Evolutionary conservation across 2,329 filamentous ascomycete species (phyloP).

Genomic region (Rutstroemia sp.): DNA sequence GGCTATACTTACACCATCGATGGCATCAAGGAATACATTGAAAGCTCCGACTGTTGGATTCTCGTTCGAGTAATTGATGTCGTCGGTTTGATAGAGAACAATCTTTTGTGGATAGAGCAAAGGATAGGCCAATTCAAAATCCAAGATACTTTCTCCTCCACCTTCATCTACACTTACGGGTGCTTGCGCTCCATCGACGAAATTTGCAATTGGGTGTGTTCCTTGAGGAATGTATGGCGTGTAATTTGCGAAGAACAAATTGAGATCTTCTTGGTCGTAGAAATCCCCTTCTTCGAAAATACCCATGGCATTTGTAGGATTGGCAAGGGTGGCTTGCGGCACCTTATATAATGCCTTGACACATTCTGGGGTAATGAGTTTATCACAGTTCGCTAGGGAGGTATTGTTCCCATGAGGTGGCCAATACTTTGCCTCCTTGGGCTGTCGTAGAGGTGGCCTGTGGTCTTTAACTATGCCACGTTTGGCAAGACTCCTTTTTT

Average conservation of each 20-base stretch:
- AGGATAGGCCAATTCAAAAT: slow-evolving; percentile 39
- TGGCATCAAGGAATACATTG: slow-evolving; percentile 11
- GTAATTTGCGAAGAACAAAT: slow-evolving; percentile 40
- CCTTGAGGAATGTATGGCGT: slow-evolving; percentile 29
- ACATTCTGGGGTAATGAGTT: slow-evolving; percentile 49
- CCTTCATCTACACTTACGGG: slow-evolving; percentile 11
- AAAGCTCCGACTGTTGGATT: background rate
- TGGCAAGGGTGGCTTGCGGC: slow-evolving; percentile 31
- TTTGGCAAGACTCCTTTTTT: slow-evolving; percentile 19
- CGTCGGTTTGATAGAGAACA: slow-evolving; percentile 37
- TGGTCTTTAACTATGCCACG: slow-evolving; percentile 1
- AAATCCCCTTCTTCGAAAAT: slow-evolving; percentile 45
- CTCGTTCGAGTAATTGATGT: slow-evolving; percentile 16
- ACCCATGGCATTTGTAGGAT: slow-evolving; percentile 40
- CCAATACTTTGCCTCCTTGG: background rate
- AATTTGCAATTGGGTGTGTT: slow-evolving; percentile 25
- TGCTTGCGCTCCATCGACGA: slow-evolving; percentile 28
- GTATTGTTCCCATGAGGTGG: slow-evolving; percentile 2
- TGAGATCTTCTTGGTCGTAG: slow-evolving; percentile 25
- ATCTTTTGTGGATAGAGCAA: slow-evolving; percentile 42
- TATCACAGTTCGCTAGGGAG: slow-evolving; percentile 35
- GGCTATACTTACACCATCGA: slow-evolving; percentile 4
- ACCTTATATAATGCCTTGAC: slow-evolving; percentile 45
- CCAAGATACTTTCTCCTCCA: slow-evolving; percentile 24
- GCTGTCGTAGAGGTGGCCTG: background rate